Evolutionary conservation across 2,329 filamentous ascomycete species (phyloP), one percentile per base, ranked within the genome.

Genomic region (Xylariales sp.): DNA sequence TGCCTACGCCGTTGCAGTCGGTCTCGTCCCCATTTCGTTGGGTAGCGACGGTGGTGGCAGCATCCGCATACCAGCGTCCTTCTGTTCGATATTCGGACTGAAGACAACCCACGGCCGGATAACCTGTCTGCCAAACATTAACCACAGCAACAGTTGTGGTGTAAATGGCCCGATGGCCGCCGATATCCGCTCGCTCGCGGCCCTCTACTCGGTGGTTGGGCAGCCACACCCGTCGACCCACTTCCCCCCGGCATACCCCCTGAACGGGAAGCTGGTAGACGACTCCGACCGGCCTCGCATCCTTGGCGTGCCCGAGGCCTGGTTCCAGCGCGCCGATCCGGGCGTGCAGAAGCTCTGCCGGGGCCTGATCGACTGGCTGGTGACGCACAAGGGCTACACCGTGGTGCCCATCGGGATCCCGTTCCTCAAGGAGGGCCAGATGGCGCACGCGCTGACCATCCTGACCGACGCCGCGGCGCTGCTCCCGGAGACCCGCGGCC

Each of bases 41-140:
- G 86, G 85, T 13, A 79, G 76, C 27, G 85, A 89, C 52, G 84
- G 83, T 13, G 85, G 85, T 21, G 85, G 85, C 40, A 85, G 78
- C 34, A 82, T 90, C 45, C 78, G 86, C 2, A 81, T 90, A 23
- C 87, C 86, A 0, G 69, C 82, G 0, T 75, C 75, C 6, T 87
- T 81, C 54, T 89, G 85, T 53, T 83, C 83, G 10, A 65, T 88
- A 6, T 89, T 80, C 54, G 85, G 86, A 0, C 69, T 91, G 27
- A 90, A 90, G 54, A 71, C 85, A 0, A 79, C 76, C 0, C 83
- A 87, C 53, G 72, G 74, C 18, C 78, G 85, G 16, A 63, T 89
- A 2, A 85, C 83, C 44, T 67, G 63, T 33, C 66, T 69, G 4
- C 84, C 84, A 0, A 73, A 77, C 2, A 61, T 69, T 12, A 76